Base-by-base conservation (phyloP, 179 eudicot genomes). In the Silene vulgaris region DNA sequence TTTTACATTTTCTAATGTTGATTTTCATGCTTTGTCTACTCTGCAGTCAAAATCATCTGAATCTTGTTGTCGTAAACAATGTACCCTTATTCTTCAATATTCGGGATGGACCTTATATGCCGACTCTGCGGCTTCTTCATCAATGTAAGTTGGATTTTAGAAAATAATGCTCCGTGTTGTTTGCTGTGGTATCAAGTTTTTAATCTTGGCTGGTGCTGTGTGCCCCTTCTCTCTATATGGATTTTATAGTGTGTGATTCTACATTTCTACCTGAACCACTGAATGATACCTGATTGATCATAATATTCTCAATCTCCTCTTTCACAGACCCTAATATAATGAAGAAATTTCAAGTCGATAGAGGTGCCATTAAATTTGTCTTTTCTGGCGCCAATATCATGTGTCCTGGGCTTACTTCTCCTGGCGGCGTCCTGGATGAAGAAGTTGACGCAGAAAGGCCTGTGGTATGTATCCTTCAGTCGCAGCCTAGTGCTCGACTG, bases 51-150 rank as follows among this genome's bases (percentile, higher is more conserved):
- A 95, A 95, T 76, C 99, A 95, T 90, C 85, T 95, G 71, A 95
- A 95, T 84, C 86, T 95, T 83, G 97, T 90, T 37, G 84, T 95
- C 50, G 97, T 95, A 67, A 90, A 95, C 90, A 95, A 85, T 74
- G 93, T 92, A 70, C 99, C 97, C 8, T 80, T 95, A 17, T 95
- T 95, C 82, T 95, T 95, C 84, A 92, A 95, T 73, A 80, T 95
- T 70, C 94, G 99, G 48, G 99, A 95, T 84, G 99, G 99, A 77
- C 99, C 99, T 52, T 95, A 95, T 77, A 95, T 95, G 99, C 99
- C 99, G 72, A 95, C 99, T 4, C 82, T 95, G 54, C 88, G 99
- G 26, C 97, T 95, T 74, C 97, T 95, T 77, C 99, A 95, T 86
- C 95, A 92, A 77, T 95, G 99, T 92, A 85, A 87, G 86, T 70